phyloP scores from a whole-genome alignment of 2,329 filamentous ascomycete species.

The Chaetomium globosum region DNA sequence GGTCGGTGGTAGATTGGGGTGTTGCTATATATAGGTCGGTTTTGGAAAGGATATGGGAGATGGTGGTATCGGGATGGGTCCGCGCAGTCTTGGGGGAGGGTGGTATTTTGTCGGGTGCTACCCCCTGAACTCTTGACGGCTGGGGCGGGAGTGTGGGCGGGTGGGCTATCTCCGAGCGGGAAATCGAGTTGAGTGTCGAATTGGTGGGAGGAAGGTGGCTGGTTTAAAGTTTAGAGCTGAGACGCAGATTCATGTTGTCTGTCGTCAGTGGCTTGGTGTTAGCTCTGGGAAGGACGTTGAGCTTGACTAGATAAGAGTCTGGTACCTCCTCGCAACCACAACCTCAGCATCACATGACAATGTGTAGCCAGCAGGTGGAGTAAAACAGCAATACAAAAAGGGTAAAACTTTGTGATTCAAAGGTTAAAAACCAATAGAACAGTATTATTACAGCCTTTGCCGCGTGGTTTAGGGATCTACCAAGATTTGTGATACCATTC shows the following conservation, averaged over 20 bases:
- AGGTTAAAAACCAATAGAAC: not conserved
- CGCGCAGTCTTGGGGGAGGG: not conserved
- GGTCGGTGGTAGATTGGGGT: slow-evolving; percentile 10
- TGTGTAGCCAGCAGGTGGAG: too few species aligned
- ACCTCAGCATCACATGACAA: too few species aligned
- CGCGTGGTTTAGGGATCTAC: slow-evolving; percentile 4
- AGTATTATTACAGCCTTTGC: not conserved
- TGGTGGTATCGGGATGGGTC: not conserved
- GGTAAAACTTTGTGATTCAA: not conserved
- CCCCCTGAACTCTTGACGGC: too few species aligned
- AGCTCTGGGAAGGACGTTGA: not conserved
- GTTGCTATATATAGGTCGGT: slow-evolving; percentile 12
- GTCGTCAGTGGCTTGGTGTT: not conserved
- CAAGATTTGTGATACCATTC: slow-evolving; percentile 11
- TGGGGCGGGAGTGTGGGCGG: too few species aligned
- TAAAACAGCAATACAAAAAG: too few species aligned
- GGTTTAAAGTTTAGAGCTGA: not conserved
- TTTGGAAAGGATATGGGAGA: not conserved
- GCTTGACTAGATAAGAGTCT: too few species aligned
- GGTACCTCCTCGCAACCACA: too few species aligned
- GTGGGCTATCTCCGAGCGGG: not conserved
- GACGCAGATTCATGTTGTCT: not conserved
- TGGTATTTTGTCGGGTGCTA: not conserved
- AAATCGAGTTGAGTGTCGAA: not conserved
- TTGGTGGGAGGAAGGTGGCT: not conserved